Percentiles rank a stretch among this genome's conserved stretches.
These are phyloP conservation scores for Penicillium salamii DNA, from an alignment of 495 filamentous ascomycete genomes.

Conservation along the genomic window DNA sequence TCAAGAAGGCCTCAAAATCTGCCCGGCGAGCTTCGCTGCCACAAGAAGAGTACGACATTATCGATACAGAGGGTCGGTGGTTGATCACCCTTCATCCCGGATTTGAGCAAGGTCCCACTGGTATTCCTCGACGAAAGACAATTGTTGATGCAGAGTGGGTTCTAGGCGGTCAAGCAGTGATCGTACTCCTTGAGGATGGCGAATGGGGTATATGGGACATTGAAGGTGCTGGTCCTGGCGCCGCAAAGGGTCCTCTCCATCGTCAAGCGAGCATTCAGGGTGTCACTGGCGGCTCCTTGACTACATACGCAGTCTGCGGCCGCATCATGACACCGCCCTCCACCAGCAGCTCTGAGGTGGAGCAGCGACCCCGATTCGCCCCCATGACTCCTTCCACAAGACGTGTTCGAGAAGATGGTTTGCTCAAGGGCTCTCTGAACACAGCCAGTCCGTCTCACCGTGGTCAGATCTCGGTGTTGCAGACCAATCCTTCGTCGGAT, in stretches of 20 bases:
- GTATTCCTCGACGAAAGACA: slow-evolving; percentile 59
- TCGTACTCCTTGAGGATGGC: slow-evolving; percentile 76
- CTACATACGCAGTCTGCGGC: slow-evolving; percentile 66
- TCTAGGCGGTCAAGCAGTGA: slow-evolving; percentile 69
- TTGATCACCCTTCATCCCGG: slow-evolving; percentile 67
- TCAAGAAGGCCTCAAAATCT: slow-evolving; percentile 23
- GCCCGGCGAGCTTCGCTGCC: slow-evolving; percentile 24
- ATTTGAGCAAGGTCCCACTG: slow-evolving; percentile 47
- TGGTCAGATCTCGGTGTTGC: slow-evolving; percentile 66
- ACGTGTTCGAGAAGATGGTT: slow-evolving; percentile 52
- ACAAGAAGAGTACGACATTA: slow-evolving; percentile 31
- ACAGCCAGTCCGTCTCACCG: slow-evolving; percentile 33
- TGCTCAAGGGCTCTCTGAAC: slow-evolving; percentile 47
- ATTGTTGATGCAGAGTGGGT: slow-evolving; percentile 84
- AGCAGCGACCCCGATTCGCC: slow-evolving; percentile 57
- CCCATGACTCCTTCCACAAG: slow-evolving; percentile 85
- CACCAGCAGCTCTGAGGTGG: slow-evolving; percentile 33
- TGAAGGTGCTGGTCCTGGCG: slow-evolving; percentile 59
- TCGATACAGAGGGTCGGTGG: slow-evolving; percentile 52
- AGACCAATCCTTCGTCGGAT: slow-evolving; percentile 44
- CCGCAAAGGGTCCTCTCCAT: slow-evolving; percentile 51
- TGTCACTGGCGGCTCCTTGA: slow-evolving; percentile 62
- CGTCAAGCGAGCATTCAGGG: slow-evolving; percentile 54
- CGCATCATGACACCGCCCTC: slow-evolving; percentile 51
- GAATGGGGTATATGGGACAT: slow-evolving; percentile 96